Percentiles rank a stretch among this genome's conserved stretches.
Evolutionary conservation across 441 rosid species (phyloP).

Genomic region (Arabidopsis hybrid): DNA sequence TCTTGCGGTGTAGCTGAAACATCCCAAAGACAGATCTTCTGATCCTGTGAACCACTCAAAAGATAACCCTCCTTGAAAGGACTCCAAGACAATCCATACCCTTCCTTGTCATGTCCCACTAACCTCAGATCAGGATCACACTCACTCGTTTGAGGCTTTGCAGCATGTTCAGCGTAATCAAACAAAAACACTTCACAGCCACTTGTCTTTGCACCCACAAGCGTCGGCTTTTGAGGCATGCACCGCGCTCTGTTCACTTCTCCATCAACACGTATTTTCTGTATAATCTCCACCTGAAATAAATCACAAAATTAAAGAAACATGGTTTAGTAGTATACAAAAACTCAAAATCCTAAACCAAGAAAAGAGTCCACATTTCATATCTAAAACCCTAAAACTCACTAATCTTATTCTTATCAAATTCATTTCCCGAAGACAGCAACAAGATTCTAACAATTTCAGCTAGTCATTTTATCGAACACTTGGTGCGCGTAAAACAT

Average conservation of each 20-base stretch:
- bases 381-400: not conserved
- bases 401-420: not conserved
- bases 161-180: constrained; percentile 64
- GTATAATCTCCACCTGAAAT: constrained; percentile 73
- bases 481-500: constrained; percentile 38
- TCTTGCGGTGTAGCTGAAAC: constrained; percentile 60
- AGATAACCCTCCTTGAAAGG: constrained; percentile 78
- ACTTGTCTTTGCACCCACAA: constrained; percentile 84
- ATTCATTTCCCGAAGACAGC: not conserved
- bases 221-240: constrained; percentile 80
- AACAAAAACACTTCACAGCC: constrained; percentile 77
- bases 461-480: constrained; percentile 50
- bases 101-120: constrained; percentile 87
- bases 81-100: constrained; percentile 95
- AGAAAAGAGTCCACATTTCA: not conserved
- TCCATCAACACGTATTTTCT: constrained; percentile 79
- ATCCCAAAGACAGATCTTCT: constrained; percentile 84
- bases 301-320: constrained; percentile 20
- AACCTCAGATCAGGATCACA: constrained; percentile 82
- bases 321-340: not conserved
- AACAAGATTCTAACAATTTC: constrained; percentile 5
- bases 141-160: constrained; percentile 48
- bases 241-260: constrained; percentile 92
- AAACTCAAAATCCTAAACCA: not conserved
- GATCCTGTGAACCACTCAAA: constrained; percentile 84